Conservation (phyloP, 306 rosid species). For the Benincasa hispida region DNA sequence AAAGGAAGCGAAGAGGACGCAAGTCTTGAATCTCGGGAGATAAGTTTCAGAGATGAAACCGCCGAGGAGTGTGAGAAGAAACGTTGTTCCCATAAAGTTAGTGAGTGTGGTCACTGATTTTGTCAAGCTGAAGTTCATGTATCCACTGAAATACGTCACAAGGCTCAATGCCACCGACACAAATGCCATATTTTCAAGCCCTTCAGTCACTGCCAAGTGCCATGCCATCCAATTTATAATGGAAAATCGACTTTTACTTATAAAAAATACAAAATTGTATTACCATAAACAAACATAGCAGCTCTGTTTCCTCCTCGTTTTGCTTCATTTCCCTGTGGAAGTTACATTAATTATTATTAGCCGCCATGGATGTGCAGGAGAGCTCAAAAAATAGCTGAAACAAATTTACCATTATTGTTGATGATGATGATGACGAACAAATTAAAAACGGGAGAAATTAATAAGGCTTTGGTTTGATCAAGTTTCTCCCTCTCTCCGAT, state of each 20-base stretch:
- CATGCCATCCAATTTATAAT: no score
- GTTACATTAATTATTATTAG: no score
- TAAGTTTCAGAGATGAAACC: slow-evolving; percentile 65
- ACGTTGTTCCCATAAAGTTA: slow-evolving; percentile 69
- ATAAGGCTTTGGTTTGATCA: no score
- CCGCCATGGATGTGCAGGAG: no score
- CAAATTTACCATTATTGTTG: no score
- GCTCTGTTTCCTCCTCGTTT: neutral
- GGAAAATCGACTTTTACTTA: no score
- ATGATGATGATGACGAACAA: no score
- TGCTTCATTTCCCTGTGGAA: neutral
- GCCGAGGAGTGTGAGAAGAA: slow-evolving; percentile 49
- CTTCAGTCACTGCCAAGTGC: slow-evolving; percentile 71
- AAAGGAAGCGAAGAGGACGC: slow-evolving; percentile 36
- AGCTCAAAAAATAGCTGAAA: no score
- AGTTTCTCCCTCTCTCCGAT: no score
- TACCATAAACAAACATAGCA: neutral
- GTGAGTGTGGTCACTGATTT: slow-evolving; percentile 65
- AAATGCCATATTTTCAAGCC: slow-evolving; percentile 76
- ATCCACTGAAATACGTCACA: slow-evolving; percentile 56
- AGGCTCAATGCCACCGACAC: slow-evolving; percentile 48
- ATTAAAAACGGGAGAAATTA: no score
- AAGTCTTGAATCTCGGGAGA: slow-evolving; percentile 59
- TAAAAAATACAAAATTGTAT: neutral
- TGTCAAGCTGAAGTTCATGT: slow-evolving; percentile 64